Percentiles rank a stretch among this genome's conserved stretches.
Conservation (phyloP, 192 early-diverging fungal species). For the Mortierella antarctica region DNA sequence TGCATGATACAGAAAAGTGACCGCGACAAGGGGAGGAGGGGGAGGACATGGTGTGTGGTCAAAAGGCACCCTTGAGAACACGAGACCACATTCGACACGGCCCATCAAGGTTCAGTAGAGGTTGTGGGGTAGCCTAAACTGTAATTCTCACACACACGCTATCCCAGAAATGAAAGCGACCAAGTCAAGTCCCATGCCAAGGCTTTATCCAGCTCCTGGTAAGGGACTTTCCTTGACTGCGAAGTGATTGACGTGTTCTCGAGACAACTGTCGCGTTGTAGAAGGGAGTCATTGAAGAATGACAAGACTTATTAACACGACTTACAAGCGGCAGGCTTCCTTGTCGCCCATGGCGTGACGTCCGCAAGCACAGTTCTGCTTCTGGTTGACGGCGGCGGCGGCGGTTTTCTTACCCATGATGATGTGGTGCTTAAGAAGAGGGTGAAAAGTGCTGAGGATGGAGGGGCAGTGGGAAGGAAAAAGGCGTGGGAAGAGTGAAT, state of each 20-base stretch:
- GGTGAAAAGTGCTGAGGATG: not conserved
- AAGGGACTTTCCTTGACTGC: no score
- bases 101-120: constrained; percentile 7
- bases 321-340: constrained; percentile 55
- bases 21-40: no score
- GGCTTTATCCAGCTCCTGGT: no score
- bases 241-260: not conserved
- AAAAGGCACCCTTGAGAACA: not conserved
- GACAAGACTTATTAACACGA: constrained; percentile 2
- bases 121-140: constrained; percentile 25
- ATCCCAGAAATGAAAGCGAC: not conserved
- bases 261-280: not conserved
- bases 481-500: constrained; percentile 7
- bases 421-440: not conserved
- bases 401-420: constrained; percentile 49
- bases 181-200: not conserved
- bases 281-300: no score
- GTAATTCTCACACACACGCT: constrained; percentile 2
- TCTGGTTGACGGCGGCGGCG: constrained; percentile 36
- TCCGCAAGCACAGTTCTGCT: constrained; percentile 51
- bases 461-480: not conserved
- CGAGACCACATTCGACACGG: constrained; percentile 13
- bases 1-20: constrained; percentile 8
- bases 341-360: constrained; percentile 51
- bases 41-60: no score